Base-by-base conservation (phyloP, 2,329 filamentous ascomycete genomes). In the Penicillium digitatum region DNA sequence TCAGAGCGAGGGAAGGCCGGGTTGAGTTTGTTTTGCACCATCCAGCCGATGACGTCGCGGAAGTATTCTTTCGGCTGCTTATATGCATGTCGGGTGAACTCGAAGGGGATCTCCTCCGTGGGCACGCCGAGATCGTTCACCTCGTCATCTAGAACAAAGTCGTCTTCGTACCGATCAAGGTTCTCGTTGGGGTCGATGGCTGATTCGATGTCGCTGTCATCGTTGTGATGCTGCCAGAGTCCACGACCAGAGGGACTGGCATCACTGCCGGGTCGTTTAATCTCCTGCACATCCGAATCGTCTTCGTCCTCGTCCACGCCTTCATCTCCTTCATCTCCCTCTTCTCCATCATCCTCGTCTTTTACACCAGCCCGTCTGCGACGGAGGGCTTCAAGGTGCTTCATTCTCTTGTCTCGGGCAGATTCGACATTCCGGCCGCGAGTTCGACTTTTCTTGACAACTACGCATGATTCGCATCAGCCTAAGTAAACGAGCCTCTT, bases 11-110 rank as follows among this genome's bases (percentile, higher is more conserved):
- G 74, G 64, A 91, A 92, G 0, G 78, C 83, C 0, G 88, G 88
- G 61, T 91, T 87, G 48, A 94, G 79, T 62, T 87, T 86, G 67
- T 88, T 88, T 65, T 90, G 87, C 2, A 93, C 85, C 73, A 92
- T 87, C 88, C 88, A 93, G 67, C 90, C 87, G 2, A 93, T 78
- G 0, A 84, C 87, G 63, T 86, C 84, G 45, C 82, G 82, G 74
- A 93, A 93, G 47, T 91, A 83, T 37, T 89, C 85, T 60, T 85
- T 86, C 0, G 86, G 76, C 48, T 87, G 87, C 62, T 86, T 85
- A 58, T 85, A 84, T 0, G 83, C 81, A 54, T 87, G 80, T 3
- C 79, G 74, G 0, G 85, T 88, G 69, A 90, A 90, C 62, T 87
- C 77, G 1, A 92, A 76, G 0, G 89, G 89, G 2, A 90, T 83